Base-by-base conservation (phyloP, 2,329 filamentous ascomycete species). In the Lecanicillium sp. region DNA sequence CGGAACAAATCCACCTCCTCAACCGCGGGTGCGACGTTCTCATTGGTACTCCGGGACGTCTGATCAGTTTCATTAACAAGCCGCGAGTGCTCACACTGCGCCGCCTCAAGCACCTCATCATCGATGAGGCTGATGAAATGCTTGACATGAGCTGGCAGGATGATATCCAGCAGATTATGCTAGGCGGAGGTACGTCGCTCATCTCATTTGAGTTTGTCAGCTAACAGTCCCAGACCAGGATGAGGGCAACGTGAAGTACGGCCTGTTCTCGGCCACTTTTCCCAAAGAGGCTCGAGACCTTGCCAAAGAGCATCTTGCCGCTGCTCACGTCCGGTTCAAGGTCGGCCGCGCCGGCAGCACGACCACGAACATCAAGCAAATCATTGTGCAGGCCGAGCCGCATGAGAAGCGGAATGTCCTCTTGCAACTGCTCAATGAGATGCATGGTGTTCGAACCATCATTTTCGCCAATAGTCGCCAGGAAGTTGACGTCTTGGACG, bases 51-150 rank as follows among this genome's bases (percentile, higher is more conserved):
- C 89, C 91, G 5, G 93, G 93, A 48, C 87, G 93, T 38, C 75
- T 98, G 2, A 71, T 83, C 40, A 87, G 96, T 59, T 86, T 97
- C 59, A 90, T 97, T 70, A 71, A 82, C 33, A 81, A 84, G 26
- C 79, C 83, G 0, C 66, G 82, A 14, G 60, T 86, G 12, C 69
- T 96, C 2, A 86, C 83, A 0, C 73, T 96, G 44, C 75, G 75
- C 19, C 87, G 91, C 33, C 76, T 96, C 52, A 84, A 84, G 67
- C 93, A 83, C 68, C 80, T 80, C 55, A 79, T 97, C 54, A 83
- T 98, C 53, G 93, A 97, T 51, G 93, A 98, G 62, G 93, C 93
- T 1, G 93, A 98, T 61, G 91, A 98, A 70, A 84, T 98, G 75
- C 77, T 98, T 0, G 74, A 84, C 1, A 62, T 73, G 1, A 87